A percentile compares a stretch with the other conserved stretches of the same genome.
Conservation (phyloP, 2,329 filamentous ascomycete species). For the Neonectria faginata region DNA sequence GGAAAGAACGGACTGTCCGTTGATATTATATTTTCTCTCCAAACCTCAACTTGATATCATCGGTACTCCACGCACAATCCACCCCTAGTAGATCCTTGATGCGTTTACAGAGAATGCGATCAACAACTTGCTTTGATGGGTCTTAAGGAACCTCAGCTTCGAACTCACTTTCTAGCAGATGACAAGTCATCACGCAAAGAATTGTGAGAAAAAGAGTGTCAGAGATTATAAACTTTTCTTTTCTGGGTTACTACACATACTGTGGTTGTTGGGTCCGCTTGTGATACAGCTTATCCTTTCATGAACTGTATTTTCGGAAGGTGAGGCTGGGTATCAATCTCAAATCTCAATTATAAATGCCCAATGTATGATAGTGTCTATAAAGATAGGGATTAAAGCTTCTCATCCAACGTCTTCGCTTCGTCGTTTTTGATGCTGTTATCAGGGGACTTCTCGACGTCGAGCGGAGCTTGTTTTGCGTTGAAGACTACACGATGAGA, state of each 20-base stretch:
- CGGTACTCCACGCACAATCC: too few species aligned
- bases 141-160: too few species aligned
- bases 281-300: not conserved
- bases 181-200: too few species aligned
- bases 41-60: too few species aligned
- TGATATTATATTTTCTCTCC: too few species aligned
- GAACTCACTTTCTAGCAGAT: too few species aligned
- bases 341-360: not conserved
- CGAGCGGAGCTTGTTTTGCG: constrained; percentile 31
- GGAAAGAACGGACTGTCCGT: too few species aligned
- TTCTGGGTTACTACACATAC: not conserved
- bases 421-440: constrained; percentile 22
- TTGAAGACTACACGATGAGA: constrained; percentile 35
- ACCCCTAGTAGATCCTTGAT: too few species aligned
- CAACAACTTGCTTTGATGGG: too few species aligned
- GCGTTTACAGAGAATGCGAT: too few species aligned
- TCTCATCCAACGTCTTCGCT: constrained; percentile 7
- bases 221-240: not conserved
- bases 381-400: not conserved
- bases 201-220: too few species aligned
- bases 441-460: constrained; percentile 25
- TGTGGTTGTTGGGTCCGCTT: not conserved
- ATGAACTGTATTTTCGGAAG: not conserved
- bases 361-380: not conserved
- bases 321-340: not conserved